Percentiles rank a stretch among this genome's conserved stretches.
phyloP scores from a whole-genome alignment of 1,284 basidiomycete genomes.

The Pseudozyma sp. region DNA sequence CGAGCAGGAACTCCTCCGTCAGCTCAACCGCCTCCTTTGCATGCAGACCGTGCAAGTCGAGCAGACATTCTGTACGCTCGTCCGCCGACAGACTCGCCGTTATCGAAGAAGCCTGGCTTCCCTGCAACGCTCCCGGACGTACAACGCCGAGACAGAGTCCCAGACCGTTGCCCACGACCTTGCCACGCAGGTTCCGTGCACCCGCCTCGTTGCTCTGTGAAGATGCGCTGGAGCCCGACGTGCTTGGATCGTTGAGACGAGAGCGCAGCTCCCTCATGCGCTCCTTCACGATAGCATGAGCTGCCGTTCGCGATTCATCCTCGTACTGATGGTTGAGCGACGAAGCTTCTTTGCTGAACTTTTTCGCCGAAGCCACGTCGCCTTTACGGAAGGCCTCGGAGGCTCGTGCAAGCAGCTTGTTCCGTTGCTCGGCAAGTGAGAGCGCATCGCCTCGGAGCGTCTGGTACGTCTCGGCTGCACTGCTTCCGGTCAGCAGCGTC shows the following conservation, averaged over 20 bases:
- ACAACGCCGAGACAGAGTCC: constrained; percentile 64
- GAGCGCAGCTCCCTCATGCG: constrained; percentile 77
- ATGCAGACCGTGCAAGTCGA: constrained; percentile 74
- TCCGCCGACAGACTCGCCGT: constrained; percentile 73
- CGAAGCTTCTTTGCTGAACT: constrained; percentile 91
- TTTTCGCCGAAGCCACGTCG: constrained; percentile 91
- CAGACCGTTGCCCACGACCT: constrained; percentile 81
- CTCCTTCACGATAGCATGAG: constrained; percentile 82
- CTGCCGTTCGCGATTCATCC: constrained; percentile 84
- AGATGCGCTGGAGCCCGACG: constrained; percentile 69
- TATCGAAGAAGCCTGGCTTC: constrained; percentile 49
- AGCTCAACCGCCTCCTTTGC: constrained; percentile 91
- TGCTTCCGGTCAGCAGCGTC: constrained; percentile 75
- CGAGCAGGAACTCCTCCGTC: constrained; percentile 83
- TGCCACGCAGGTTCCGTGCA: constrained; percentile 81
- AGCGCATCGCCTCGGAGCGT: constrained; percentile 84
- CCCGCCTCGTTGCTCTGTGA: constrained; percentile 80
- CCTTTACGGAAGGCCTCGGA: constrained; percentile 94
- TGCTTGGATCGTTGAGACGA: constrained; percentile 72
- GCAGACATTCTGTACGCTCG: constrained; percentile 75
- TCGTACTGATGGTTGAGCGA: constrained; percentile 90
- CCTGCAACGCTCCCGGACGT: constrained; percentile 29
- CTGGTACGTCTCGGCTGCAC: constrained; percentile 85
- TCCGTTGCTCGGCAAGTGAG: constrained; percentile 89
- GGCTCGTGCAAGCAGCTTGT: constrained; percentile 92